Evolutionary conservation across 2,329 filamentous ascomycete species (phyloP).

Genomic region (Botrytis sinoallii): DNA sequence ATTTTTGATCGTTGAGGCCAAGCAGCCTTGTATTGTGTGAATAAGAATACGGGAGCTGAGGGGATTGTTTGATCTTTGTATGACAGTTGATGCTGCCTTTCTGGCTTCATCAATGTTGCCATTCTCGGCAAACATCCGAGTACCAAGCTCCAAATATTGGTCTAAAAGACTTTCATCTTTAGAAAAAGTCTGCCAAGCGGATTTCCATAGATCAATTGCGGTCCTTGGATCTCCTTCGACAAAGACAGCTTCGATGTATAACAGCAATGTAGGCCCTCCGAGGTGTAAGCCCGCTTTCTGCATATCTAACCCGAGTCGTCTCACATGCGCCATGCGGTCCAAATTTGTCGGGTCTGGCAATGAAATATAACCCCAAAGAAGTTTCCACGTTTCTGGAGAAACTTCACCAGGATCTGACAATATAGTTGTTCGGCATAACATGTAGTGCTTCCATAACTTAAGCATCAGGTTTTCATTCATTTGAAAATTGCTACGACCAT

Average conservation of each 20-base stretch:
- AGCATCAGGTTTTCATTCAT: background rate
- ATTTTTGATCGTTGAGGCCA: constrained; percentile 47
- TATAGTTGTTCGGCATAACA: constrained; percentile 47
- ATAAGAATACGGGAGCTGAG: constrained; percentile 57
- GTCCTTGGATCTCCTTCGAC: constrained; percentile 53
- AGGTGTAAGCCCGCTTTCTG: constrained; percentile 54
- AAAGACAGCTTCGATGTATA: constrained; percentile 67
- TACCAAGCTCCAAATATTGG: constrained; percentile 62
- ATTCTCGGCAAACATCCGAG: constrained; percentile 58
- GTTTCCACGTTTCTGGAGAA: constrained; percentile 58
- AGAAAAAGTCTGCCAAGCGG: constrained; percentile 35
- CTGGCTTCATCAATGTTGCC: constrained; percentile 60
- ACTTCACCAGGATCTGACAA: constrained; percentile 51
- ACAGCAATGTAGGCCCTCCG: constrained; percentile 55
- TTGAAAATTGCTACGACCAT: constrained; percentile 6
- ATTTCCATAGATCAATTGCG: constrained; percentile 40
- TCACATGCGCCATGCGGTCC: constrained; percentile 59
- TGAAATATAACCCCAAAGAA: constrained; percentile 61
- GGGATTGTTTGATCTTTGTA: constrained; percentile 43
- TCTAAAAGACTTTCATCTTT: constrained; percentile 37
- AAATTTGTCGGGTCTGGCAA: constrained; percentile 46
- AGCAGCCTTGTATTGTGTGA: constrained; percentile 65
- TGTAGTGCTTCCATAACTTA: constrained; percentile 47
- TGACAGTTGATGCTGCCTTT: constrained; percentile 52
- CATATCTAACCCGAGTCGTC: constrained; percentile 64